Base-by-base conservation (phyloP, 2,329 filamentous ascomycete species). In the Alternaria alternata region DNA sequence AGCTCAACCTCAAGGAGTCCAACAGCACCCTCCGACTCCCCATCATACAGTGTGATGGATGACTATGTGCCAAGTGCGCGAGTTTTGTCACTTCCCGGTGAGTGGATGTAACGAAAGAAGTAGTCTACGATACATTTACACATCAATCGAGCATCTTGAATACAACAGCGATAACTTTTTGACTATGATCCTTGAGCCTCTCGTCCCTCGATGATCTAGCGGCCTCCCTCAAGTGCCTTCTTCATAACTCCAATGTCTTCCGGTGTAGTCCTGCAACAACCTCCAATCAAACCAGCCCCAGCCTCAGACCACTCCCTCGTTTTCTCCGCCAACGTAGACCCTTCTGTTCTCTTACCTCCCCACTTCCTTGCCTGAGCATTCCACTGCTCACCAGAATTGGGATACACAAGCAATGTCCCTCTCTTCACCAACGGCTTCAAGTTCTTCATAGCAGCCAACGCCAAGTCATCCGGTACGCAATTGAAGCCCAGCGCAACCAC, bases 381-480 rank as follows among this genome's bases (percentile, higher is more conserved):
- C 76, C 79, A 84, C 26, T 69, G 68, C 67, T 84, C 82, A 3
- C 82, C 82, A 4, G 81, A 82, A 51, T 84, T 84, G 0, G 82
- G 81, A 68, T 83, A 84, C 18, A 74, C 68, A 16, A 80, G 61
- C 41, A 82, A 61, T 9, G 77, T 74, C 11, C 60, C 57, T 49
- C 77, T 73, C 28, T 66, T 64, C 20, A 79, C 76, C 26, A 73
- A 48, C 16, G 64, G 57, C 16, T 57, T 62, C 30, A 83, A 59
- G 12, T 66, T 65, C 46, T 71, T 59, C 39, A 83, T 57, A 5
- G 79, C 78, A 12, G 59, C 71, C 1, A 75, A 57, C 2, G 73
- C 79, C 5, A 78, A 48, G 38, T 73, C 67, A 43, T 79, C 70
- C 0, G 78, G 68, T 1, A 82, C 73, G 60, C 82, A 84, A 60